These are phyloP conservation scores for Cephaloascus albidus DNA, from an alignment of 805 yeast species.

Conservation along the genomic window DNA sequence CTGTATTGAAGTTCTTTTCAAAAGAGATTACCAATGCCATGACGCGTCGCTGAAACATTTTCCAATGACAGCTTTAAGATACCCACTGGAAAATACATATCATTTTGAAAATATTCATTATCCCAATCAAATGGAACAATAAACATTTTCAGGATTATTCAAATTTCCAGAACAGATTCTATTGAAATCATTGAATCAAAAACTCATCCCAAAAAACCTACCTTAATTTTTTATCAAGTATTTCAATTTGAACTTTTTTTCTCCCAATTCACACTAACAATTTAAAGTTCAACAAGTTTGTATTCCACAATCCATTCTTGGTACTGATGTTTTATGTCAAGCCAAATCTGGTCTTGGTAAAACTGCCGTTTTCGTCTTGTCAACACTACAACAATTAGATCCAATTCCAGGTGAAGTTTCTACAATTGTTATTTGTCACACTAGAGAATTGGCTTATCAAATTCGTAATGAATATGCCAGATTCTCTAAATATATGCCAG, in stretches of 20 bases:
- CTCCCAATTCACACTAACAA: constrained; percentile 14
- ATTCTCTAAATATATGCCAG: constrained; percentile 98
- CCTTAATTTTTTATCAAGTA: not conserved
- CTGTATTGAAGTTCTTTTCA: too few relatives aligned
- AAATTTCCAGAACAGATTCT: too few relatives aligned
- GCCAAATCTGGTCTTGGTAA: constrained; percentile 99
- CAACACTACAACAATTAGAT: constrained; percentile 93
- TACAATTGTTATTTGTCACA: constrained; percentile 92
- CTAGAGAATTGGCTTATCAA: constrained; percentile 98
- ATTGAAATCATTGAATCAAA: too few relatives aligned
- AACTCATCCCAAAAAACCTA: not conserved
- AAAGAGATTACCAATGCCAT: too few relatives aligned
- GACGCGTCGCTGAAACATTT: too few relatives aligned
- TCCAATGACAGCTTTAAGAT: too few relatives aligned
- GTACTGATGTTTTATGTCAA: constrained; percentile 96
- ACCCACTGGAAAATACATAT: too few relatives aligned
- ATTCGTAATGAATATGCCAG: constrained; percentile 95
- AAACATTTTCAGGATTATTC: too few relatives aligned
- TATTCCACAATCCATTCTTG: constrained; percentile 95
- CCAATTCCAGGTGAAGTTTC: constrained; percentile 97
- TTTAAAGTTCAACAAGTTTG: constrained; percentile 88
- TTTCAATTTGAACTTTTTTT: not conserved
- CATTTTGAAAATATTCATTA: too few relatives aligned
- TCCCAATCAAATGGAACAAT: too few relatives aligned
- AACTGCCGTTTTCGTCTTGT: constrained; percentile 94